A percentile compares a stretch with the other conserved stretches of the same genome.
These are phyloP conservation scores for Cardamine resedifolia DNA, from an alignment of 345 rosid species.

Conservation along the genomic window DNA sequence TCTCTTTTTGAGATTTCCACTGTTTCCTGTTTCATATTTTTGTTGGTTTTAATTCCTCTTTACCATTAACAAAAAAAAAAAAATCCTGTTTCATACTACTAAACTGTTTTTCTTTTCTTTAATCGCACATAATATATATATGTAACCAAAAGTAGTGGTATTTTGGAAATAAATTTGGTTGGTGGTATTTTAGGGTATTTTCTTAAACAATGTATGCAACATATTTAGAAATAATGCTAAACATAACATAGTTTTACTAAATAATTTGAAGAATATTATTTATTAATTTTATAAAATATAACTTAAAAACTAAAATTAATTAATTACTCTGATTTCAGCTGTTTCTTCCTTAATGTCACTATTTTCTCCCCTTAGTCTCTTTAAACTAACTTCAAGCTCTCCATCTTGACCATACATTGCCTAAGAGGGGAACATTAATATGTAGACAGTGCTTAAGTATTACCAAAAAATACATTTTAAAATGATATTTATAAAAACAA, in stretches of 20 bases:
- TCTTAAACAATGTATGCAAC: no score
- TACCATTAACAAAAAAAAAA: no score
- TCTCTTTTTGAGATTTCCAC: slow-evolving; percentile 35
- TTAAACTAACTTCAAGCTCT: slow-evolving; percentile 34
- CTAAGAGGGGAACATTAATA: slow-evolving; percentile 12
- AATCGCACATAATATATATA: no score
- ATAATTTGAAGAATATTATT: no score
- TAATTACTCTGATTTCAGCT: slow-evolving; percentile 30
- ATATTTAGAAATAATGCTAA: no score
- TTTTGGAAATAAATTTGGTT: no score
- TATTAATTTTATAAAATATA: no score
- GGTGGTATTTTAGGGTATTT: no score
- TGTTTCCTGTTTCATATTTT: slow-evolving; percentile 19
- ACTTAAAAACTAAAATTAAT: background rate
- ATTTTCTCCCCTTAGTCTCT: slow-evolving; percentile 39
- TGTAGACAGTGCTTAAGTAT: background rate
- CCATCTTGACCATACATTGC: slow-evolving; percentile 34
- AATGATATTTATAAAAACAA: background rate
- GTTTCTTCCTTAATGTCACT: slow-evolving; percentile 27
- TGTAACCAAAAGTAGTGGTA: no score
- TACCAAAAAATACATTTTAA: background rate
- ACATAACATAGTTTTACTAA: no score
- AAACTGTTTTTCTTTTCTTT: no score
- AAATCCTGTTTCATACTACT: slow-evolving; percentile 12
- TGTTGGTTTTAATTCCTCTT: background rate